Percentiles rank a stretch among this genome's conserved stretches.
phyloP scores from a whole-genome alignment of 345 rosid genomes.

The Brassica incana region DNA sequence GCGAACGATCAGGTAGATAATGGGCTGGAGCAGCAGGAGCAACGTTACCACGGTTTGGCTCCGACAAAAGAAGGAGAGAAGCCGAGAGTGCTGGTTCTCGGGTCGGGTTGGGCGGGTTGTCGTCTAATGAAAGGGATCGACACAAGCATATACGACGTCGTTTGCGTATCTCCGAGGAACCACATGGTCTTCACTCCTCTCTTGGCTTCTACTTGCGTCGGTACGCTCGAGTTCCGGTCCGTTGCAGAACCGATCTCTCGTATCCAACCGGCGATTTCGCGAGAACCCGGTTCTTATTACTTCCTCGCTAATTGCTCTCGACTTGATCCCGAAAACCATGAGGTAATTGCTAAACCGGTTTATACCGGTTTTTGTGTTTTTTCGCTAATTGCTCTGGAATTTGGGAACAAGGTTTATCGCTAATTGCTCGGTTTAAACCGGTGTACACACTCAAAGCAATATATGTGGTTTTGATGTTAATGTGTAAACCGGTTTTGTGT shows the following conservation, averaged over 20 bases:
- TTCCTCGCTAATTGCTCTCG: conserved; percentile 77
- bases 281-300: conserved; percentile 76
- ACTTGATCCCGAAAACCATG: conserved; percentile 65
- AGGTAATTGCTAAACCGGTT: conserved; percentile 39
- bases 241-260: conserved; percentile 83
- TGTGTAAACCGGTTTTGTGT: background rate
- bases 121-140: conserved; percentile 85
- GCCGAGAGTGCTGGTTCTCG: conserved; percentile 86
- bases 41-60: conserved; percentile 45
- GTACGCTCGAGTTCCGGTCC: conserved; percentile 92
- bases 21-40: background rate
- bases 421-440: no score
- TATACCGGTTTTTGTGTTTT: background rate
- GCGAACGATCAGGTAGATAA: conserved; percentile 36
- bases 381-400: background rate
- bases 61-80: conserved; percentile 70
- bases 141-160: conserved; percentile 71
- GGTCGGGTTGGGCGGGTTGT: conserved; percentile 97
- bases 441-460: background rate
- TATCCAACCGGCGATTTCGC: conserved; percentile 76
- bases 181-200: conserved; percentile 97
- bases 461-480: background rate
- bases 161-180: conserved; percentile 86
- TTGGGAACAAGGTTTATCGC: background rate
- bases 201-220: conserved; percentile 92